phyloP scores from a whole-genome alignment of 768 basidiomycete genomes.

The Leccinum variicolor region DNA sequence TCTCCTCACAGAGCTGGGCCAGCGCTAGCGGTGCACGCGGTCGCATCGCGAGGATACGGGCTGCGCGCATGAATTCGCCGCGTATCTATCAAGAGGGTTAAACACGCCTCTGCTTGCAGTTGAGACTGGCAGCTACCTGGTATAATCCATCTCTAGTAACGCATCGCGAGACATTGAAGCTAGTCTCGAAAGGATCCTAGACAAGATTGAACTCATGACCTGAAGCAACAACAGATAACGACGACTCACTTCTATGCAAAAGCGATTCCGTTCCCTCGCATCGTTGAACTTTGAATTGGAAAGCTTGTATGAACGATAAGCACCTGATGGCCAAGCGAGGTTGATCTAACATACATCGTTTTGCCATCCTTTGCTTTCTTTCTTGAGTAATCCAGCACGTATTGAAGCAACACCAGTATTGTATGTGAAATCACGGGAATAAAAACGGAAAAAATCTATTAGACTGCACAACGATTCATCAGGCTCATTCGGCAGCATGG shows the following conservation, averaged over 20 bases:
- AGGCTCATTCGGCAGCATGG: background rate
- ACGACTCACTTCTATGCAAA: conserved; percentile 85
- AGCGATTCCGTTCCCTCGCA: conserved; percentile 83
- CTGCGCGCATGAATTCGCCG: conserved; percentile 97
- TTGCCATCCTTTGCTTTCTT: conserved; percentile 93
- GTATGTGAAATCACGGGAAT: conserved; percentile 89
- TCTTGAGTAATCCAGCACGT: conserved; percentile 82
- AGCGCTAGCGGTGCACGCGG: conserved; percentile 80
- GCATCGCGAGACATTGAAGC: conserved; percentile 95
- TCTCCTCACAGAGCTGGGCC: conserved; percentile 89
- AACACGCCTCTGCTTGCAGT: background rate
- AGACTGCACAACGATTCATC: conserved; percentile 48
- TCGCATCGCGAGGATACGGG: conserved; percentile 73
- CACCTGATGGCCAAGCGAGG: background rate
- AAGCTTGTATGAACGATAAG: conserved; percentile 33
- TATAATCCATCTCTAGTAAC: conserved; percentile 96
- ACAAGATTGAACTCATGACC: background rate
- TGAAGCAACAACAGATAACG: background rate
- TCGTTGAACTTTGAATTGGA: conserved; percentile 59
- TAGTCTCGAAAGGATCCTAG: conserved; percentile 95
- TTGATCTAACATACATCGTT: conserved; percentile 64
- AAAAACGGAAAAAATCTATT: conserved; percentile 98
- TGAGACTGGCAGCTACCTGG: conserved; percentile 48
- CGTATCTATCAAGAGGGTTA: conserved; percentile 70
- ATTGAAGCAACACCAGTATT: conserved; percentile 91